A percentile compares a stretch with the other conserved stretches of the same genome.
phyloP scores from a whole-genome alignment of 345 rosid genomes.

The Eucalyptus curtisii region DNA sequence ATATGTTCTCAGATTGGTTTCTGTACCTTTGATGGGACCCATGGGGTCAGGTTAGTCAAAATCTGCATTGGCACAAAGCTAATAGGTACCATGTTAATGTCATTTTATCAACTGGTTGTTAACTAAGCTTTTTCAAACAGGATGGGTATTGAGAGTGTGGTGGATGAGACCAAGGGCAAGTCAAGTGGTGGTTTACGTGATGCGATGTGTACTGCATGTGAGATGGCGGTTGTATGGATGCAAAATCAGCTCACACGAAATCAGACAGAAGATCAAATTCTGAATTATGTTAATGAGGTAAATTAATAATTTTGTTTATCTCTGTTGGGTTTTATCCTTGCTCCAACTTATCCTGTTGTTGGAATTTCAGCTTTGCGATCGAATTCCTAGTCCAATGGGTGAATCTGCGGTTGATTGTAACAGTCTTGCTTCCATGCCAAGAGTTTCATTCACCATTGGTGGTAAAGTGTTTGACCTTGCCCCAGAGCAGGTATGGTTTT shows the following conservation, averaged over 20 bases:
- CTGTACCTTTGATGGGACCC: slow-evolving; percentile 62
- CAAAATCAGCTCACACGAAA: slow-evolving; percentile 56
- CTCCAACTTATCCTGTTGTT: background rate
- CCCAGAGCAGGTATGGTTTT: slow-evolving; percentile 53
- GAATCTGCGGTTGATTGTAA: slow-evolving; percentile 69
- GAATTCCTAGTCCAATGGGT: slow-evolving; percentile 78
- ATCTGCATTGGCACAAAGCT: background rate
- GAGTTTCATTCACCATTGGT: slow-evolving; percentile 63
- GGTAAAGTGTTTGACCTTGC: slow-evolving; percentile 63
- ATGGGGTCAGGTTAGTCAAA: slow-evolving; percentile 48
- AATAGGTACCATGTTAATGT: background rate
- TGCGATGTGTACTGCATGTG: slow-evolving; percentile 62
- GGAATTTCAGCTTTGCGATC: slow-evolving; percentile 58
- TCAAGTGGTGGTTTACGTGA: slow-evolving; percentile 26
- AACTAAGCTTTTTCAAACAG: slow-evolving; percentile 11
- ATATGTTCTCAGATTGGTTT: slow-evolving; percentile 81
- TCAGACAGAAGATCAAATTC: slow-evolving; percentile 55
- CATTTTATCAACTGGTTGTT: background rate
- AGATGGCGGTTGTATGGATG: slow-evolving; percentile 95
- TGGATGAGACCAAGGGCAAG: slow-evolving; percentile 20
- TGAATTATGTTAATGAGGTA: slow-evolving; percentile 65
- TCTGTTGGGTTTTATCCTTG: background rate
- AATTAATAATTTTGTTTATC: background rate
- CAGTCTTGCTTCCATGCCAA: slow-evolving; percentile 56
- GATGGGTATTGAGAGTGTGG: slow-evolving; percentile 55